A percentile compares a stretch with the other conserved stretches of the same genome.
These are phyloP conservation scores for Debaryomyces hansenii DNA, from an alignment of 805 yeast species.

Conservation along the genomic window DNA sequence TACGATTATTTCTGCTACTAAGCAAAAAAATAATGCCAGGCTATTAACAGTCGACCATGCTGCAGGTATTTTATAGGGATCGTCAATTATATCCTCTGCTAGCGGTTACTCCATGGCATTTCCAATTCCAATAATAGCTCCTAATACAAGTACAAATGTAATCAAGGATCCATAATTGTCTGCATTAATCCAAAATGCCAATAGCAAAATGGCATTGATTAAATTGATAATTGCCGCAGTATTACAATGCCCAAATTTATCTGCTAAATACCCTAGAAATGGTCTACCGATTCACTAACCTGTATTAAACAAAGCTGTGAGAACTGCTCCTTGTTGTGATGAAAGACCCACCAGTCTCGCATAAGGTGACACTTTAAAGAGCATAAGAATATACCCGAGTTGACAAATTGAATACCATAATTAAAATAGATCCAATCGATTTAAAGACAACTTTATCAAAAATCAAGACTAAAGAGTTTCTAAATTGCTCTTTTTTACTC, in stretches of 20 bases:
- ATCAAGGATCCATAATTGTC: constrained; percentile 28
- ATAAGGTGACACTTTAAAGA: constrained; percentile 40
- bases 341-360: constrained; percentile 45
- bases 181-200: constrained; percentile 42
- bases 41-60: constrained; percentile 42
- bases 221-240: constrained; percentile 19
- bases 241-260: constrained; percentile 47
- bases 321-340: constrained; percentile 27
- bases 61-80: constrained; percentile 28
- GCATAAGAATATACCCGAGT: constrained; percentile 35
- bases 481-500: constrained; percentile 18
- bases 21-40: constrained; percentile 27
- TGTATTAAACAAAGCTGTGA: constrained; percentile 39
- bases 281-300: constrained; percentile 52
- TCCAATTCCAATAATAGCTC: constrained; percentile 32
- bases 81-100: constrained; percentile 22
- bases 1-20: constrained; percentile 54
- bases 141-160: constrained; percentile 29
- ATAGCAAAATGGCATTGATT: constrained; percentile 22
- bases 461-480: constrained; percentile 16
- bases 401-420: constrained; percentile 38
- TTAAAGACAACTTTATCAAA: constrained; percentile 32
- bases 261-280: constrained; percentile 47
- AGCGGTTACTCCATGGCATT: constrained; percentile 23
- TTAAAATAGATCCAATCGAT: constrained; percentile 19